Percentiles rank a stretch among this genome's conserved stretches.
phyloP scores from a whole-genome alignment of 1,284 basidiomycete species.

The Moesziomyces globuligerus region DNA sequence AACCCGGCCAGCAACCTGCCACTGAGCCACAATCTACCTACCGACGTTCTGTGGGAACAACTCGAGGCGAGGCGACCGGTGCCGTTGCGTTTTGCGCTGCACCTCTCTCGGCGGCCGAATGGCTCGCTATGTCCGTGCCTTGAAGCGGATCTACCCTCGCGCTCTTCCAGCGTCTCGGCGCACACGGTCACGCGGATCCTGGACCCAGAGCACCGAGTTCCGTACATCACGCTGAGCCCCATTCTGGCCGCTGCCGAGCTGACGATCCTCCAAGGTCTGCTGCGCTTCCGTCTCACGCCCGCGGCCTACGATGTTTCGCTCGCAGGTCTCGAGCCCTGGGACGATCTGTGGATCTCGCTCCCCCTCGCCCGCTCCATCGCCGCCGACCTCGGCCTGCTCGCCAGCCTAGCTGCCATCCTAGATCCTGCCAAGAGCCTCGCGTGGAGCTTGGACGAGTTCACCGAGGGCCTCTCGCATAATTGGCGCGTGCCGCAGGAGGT shows the following conservation, averaged over 20 bases:
- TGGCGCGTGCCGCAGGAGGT: constrained; percentile 26
- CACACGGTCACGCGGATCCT: constrained; percentile 33
- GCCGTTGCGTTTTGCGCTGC: constrained; percentile 23
- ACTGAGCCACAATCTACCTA: not conserved
- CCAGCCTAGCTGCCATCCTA: constrained; percentile 8
- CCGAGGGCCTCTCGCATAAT: constrained; percentile 25
- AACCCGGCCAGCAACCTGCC: not conserved
- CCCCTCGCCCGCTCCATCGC: constrained; percentile 18
- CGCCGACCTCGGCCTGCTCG: constrained; percentile 1
- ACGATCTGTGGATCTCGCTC: constrained; percentile 41
- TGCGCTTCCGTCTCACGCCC: constrained; percentile 12
- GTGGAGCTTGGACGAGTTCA: constrained; percentile 43
- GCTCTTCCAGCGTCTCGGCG: too few relatives aligned
- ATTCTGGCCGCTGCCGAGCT: constrained; percentile 17
- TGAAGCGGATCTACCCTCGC: constrained; percentile 4
- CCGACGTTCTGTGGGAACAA: constrained; percentile 15
- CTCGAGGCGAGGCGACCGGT: constrained; percentile 18
- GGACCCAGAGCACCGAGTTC: constrained; percentile 39
- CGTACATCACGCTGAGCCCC: constrained; percentile 33
- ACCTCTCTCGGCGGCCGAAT: constrained; percentile 29
- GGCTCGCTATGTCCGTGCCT: constrained; percentile 33
- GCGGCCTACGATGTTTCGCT: constrained; percentile 21
- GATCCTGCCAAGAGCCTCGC: constrained; percentile 7
- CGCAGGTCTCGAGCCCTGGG: constrained; percentile 42
- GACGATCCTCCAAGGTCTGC: constrained; percentile 29